Evolutionary conservation across 179 eudicot genomes (phyloP), one percentile per base, ranked within the genome.

Genomic region (Silene noctiflora): DNA sequence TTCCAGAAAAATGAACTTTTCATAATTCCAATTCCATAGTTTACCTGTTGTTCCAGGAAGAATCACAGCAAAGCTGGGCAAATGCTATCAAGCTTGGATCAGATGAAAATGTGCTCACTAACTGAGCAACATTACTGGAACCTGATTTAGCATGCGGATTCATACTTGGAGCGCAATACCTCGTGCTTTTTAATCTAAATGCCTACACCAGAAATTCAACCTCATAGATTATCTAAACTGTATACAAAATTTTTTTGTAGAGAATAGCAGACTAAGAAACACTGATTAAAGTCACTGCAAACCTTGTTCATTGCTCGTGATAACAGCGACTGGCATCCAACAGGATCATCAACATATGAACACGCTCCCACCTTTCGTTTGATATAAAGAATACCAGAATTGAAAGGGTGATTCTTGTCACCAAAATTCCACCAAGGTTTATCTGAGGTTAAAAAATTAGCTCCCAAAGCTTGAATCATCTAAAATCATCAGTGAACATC

Each of bases 301-400:
- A 95, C 99, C 98, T 96, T 96, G 88, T 93, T 93, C 94, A 91
- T 93, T 74, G 98, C 91, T 73, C 98, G 89, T 75, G 99, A 96
- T 62, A 93, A 87, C 73, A 93, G 78, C 33, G 97, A 93, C 77
- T 93, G 96, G 73, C 96, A 89, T 77, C 99, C 99, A 72, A 81
- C 85, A 69, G 99, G 99, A 84, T 96, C 99, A 83, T 96, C 99
- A 63, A 91, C 97, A 80, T 91, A 96, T 25, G 99, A 93, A 89
- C 97, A 96, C 35, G 94, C 90, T 82, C 99, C 99, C 44, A 96
- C 95, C 86, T 93, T 95, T 78, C 96, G 84, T 81, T 96, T 96
- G 58, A 96, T 86, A 84, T 93, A 93, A 33, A 96, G 80, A 48
- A 90, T 83, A 72, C 99, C 99, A 59, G 96, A 93, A 82, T 89